These are phyloP conservation scores for Kernera saxatilis DNA, from an alignment of 345 rosid genomes.

Conservation along the genomic window DNA sequence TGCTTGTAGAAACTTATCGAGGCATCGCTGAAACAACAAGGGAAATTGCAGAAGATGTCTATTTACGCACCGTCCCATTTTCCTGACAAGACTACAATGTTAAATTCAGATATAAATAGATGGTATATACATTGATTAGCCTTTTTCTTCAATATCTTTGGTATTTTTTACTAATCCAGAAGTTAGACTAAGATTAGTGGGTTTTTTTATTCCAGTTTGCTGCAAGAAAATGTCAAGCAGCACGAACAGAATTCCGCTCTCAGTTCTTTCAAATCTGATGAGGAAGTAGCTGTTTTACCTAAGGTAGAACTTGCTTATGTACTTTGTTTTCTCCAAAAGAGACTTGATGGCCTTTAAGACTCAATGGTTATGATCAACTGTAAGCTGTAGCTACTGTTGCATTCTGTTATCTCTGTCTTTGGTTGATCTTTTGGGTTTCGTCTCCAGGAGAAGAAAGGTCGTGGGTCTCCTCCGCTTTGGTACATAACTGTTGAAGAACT, in stretches of 20 bases:
- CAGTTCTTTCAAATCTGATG: constrained; percentile 37
- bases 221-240: constrained; percentile 36
- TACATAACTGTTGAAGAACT: constrained; percentile 62
- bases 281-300: constrained; percentile 45
- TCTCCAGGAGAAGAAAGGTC: constrained; percentile 79
- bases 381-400: background rate
- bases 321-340: background rate
- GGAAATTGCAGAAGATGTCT: constrained; percentile 63
- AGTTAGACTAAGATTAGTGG: background rate
- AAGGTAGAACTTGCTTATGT: constrained; percentile 46
- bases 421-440: background rate
- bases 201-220: constrained; percentile 38
- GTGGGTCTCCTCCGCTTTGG: constrained; percentile 68
- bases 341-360: background rate
- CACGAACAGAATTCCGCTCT: constrained; percentile 20
- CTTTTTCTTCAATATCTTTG: background rate
- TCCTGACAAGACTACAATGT: constrained; percentile 38
- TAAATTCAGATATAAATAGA: constrained; percentile 41
- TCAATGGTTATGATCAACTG: background rate
- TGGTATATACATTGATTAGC: constrained; percentile 30
- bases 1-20: constrained; percentile 64
- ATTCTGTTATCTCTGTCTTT: background rate
- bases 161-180: background rate
- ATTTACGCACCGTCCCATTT: constrained; percentile 43
- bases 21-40: constrained; percentile 66